phyloP scores from a whole-genome alignment of 176 grass and related monocot genomes.

The Poa annua region DNA sequence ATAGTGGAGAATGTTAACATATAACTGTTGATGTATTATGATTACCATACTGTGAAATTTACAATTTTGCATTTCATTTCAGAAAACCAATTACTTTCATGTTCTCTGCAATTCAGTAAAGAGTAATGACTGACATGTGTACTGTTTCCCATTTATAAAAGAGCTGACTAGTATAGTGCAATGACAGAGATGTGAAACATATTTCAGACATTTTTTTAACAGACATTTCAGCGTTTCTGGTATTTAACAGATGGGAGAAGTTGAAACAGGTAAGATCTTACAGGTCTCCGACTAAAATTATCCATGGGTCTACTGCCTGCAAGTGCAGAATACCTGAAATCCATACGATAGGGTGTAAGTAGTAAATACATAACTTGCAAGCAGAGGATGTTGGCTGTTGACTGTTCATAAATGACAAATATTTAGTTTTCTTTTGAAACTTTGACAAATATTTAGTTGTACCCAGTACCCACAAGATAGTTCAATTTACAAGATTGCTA shows the following conservation, averaged over 20 bases:
- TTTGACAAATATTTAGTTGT: slow-evolving; percentile 9
- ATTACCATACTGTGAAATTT: not conserved
- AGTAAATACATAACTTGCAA: slow-evolving; percentile 7
- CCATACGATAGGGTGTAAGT: slow-evolving; percentile 23
- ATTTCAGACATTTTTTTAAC: slow-evolving; percentile 20
- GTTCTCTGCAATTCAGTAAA: slow-evolving; percentile 15
- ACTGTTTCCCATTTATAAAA: not conserved
- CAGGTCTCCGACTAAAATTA: slow-evolving; percentile 69
- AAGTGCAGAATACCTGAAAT: slow-evolving; percentile 87
- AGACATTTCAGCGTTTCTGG: slow-evolving; percentile 16
- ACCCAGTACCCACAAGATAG: slow-evolving; percentile 13
- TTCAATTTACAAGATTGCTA: slow-evolving; percentile 16
- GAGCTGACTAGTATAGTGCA: not conserved
- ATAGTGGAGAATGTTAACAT: not conserved
- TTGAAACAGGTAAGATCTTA: slow-evolving; percentile 46
- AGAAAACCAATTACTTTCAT: not conserved
- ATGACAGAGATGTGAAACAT: slow-evolving; percentile 22
- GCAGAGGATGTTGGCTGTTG: not conserved
- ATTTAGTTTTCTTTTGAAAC: too few relatives aligned
- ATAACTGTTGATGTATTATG: not conserved
- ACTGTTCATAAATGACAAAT: slow-evolving; percentile 12
- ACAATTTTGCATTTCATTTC: slow-evolving; percentile 12
- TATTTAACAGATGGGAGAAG: slow-evolving; percentile 39
- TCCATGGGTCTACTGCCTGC: slow-evolving; percentile 68
- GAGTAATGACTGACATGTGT: not conserved